Percentiles rank a stretch among this genome's conserved stretches.
Conservation (phyloP, 345 rosid genomes). For the Eucalyptus polybractea region DNA sequence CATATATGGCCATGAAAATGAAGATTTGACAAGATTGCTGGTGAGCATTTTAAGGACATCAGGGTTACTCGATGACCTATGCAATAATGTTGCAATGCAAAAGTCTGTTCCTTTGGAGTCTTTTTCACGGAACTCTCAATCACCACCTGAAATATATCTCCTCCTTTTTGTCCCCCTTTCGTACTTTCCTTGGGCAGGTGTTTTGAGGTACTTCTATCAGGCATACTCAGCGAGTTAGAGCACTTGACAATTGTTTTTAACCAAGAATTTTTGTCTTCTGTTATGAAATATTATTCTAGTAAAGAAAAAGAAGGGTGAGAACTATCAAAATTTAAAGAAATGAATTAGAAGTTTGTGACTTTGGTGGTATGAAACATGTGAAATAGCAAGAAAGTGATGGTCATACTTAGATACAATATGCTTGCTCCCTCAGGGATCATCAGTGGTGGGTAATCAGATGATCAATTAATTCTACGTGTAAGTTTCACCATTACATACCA, state of each 20-base stretch:
- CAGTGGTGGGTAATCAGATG: background rate
- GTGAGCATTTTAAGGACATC: constrained; percentile 20
- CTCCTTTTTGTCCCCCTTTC: background rate
- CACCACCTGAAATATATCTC: background rate
- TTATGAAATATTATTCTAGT: background rate
- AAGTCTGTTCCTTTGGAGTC: background rate
- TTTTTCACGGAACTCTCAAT: background rate
- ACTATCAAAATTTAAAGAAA: background rate
- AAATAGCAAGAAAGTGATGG: background rate
- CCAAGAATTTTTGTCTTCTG: background rate
- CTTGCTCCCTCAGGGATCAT: background rate
- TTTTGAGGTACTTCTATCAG: background rate
- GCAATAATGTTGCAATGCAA: background rate
- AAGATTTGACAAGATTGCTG: constrained; percentile 61
- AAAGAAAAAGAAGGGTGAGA: background rate
- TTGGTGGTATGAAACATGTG: background rate
- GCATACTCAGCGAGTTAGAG: background rate
- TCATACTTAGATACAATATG: background rate
- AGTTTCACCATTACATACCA: background rate
- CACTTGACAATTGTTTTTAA: background rate
- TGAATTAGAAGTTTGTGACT: background rate
- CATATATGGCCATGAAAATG: constrained; percentile 88
- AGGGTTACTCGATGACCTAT: background rate
- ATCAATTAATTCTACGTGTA: background rate
- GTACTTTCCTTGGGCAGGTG: background rate